Evolutionary conservation across 2,329 filamentous ascomycete species (phyloP), one percentile per base, ranked within the genome.

Genomic region (Aspergillus ochraceus): DNA sequence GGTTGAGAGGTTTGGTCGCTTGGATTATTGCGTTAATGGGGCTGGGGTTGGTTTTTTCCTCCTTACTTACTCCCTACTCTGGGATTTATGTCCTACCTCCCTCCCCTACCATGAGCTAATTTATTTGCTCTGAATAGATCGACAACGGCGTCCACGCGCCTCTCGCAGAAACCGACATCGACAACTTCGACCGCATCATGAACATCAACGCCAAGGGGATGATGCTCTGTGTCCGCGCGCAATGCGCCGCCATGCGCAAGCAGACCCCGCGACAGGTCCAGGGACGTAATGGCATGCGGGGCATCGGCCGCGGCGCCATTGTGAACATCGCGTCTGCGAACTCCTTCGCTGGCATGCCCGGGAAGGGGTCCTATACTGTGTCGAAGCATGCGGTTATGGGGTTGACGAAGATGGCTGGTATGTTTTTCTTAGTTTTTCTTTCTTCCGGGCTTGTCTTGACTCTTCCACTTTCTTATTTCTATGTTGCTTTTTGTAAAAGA

Each of bases 311-410:
- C 5, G 57, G 57, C 1, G 42, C 57, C 6, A 55, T 59, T 19
- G 57, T 55, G 1, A 52, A 52, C 10, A 32, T 59, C 36, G 46
- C 52, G 3, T 59, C 52, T 4, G 32, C 52, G 12, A 55, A 59
- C n/a, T 22, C 26, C 10, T 55, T 55, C 30, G 52, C 46, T 3
- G 52, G 52, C 1, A 4, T 55, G 6, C 57, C 57, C 5, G 47
- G 57, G 2, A 59, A 55, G 19, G 30, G 14, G 19, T 50, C 46
- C 6, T 59, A 59, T 51, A 55, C 52, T 4, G 29, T 55, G 8
- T 59, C 57, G 1, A 59, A 59, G 26, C 52, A 59, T 54, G 57
- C 57, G 9, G 36, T 30, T 29, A 55, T 55, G 22, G 57, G 20
- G 2, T 26, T 59, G 32, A 55, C 47, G 4, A 55, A 55, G 47